A percentile compares a stretch with the other conserved stretches of the same genome.
These are phyloP conservation scores for Aureobasidium subglaciale DNA, from an alignment of 2,329 filamentous ascomycete species.

Conservation along the genomic window DNA sequence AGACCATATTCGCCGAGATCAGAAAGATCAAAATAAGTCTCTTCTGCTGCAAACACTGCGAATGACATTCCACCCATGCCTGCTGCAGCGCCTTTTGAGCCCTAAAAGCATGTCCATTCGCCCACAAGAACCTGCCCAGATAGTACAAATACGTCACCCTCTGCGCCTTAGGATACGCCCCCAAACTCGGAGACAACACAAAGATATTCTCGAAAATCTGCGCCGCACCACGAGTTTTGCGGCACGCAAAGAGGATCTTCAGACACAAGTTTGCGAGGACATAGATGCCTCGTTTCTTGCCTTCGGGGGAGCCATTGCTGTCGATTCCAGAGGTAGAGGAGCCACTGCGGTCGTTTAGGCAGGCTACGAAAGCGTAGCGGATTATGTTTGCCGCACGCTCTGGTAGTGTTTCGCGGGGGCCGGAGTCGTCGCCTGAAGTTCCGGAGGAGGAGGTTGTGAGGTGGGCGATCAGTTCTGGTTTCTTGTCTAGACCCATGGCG, in stretches of 20 bases:
- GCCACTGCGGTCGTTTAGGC: slow-evolving; percentile 70
- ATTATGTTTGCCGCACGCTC: slow-evolving; percentile 85
- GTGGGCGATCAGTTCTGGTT: slow-evolving; percentile 66
- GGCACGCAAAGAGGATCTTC: slow-evolving; percentile 81
- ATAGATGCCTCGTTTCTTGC: slow-evolving; percentile 83
- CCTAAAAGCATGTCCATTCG: slow-evolving; percentile 73
- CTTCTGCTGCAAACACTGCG: slow-evolving; percentile 55
- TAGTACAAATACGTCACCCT: slow-evolving; percentile 93
- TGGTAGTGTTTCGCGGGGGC: slow-evolving; percentile 69
- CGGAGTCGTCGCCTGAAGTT: slow-evolving; percentile 52
- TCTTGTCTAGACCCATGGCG: slow-evolving; percentile 75
- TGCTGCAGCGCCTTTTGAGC: slow-evolving; percentile 68
- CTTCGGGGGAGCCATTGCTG: slow-evolving; percentile 60
- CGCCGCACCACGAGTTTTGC: slow-evolving; percentile 73
- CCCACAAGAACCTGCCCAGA: slow-evolving; percentile 81
- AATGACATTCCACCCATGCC: slow-evolving; percentile 69
- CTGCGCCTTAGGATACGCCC: slow-evolving; percentile 75
- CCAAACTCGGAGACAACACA: slow-evolving; percentile 71
- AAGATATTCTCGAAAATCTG: slow-evolving; percentile 87
- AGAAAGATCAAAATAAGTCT: slow-evolving; percentile 76
- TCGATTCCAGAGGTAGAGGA: slow-evolving; percentile 45
- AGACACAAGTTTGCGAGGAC: slow-evolving; percentile 85
- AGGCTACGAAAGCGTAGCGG: slow-evolving; percentile 84
- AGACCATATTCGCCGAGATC: slow-evolving; percentile 72
- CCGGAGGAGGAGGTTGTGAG: slow-evolving; percentile 33